phyloP scores from a whole-genome alignment of 139 green algal species.

The Pycnococcus provasolii region DNA sequence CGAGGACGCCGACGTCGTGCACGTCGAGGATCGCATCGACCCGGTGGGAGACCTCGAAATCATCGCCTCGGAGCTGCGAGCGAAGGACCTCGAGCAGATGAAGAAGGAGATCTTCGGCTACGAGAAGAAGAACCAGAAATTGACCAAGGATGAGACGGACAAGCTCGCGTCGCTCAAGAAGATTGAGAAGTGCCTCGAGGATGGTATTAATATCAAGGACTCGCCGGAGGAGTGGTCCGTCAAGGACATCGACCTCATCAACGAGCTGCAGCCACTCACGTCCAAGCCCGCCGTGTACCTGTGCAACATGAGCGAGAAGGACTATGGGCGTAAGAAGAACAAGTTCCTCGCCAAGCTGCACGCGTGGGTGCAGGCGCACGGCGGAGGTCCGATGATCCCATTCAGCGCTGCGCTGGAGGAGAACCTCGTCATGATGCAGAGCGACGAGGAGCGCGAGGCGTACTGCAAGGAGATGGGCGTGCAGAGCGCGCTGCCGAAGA shows the following conservation, averaged over 20 bases:
- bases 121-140: slow-evolving; percentile 25
- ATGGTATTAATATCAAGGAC: not conserved
- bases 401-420: slow-evolving; percentile 79
- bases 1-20: slow-evolving; percentile 73
- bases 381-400: slow-evolving; percentile 86
- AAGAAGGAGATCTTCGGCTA: slow-evolving; percentile 58
- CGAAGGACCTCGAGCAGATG: slow-evolving; percentile 27
- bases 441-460: slow-evolving; percentile 54
- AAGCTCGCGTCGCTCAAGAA: slow-evolving; percentile 17
- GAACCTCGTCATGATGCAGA: slow-evolving; percentile 74
- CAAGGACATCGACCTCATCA: slow-evolving; percentile 73
- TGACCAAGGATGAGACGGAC: slow-evolving; percentile 10
- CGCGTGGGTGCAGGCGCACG: slow-evolving; percentile 77
- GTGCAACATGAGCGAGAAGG: slow-evolving; percentile 79
- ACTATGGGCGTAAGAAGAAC: slow-evolving; percentile 95
- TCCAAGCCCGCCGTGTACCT: slow-evolving; percentile 95
- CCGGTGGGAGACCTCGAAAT: slow-evolving; percentile 95
- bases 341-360: slow-evolving; percentile 94
- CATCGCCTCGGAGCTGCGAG: slow-evolving; percentile 78
- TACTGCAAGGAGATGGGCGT: slow-evolving; percentile 51
- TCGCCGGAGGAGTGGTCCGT: slow-evolving; percentile 53
- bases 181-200: slow-evolving; percentile 8
- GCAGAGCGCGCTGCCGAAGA: slow-evolving; percentile 71
- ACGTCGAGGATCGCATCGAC: slow-evolving; percentile 90
- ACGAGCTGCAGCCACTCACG: slow-evolving; percentile 45